Base-by-base conservation (phyloP, 371 early-diverging fungal genomes). In the Blakeslea trispora region DNA sequence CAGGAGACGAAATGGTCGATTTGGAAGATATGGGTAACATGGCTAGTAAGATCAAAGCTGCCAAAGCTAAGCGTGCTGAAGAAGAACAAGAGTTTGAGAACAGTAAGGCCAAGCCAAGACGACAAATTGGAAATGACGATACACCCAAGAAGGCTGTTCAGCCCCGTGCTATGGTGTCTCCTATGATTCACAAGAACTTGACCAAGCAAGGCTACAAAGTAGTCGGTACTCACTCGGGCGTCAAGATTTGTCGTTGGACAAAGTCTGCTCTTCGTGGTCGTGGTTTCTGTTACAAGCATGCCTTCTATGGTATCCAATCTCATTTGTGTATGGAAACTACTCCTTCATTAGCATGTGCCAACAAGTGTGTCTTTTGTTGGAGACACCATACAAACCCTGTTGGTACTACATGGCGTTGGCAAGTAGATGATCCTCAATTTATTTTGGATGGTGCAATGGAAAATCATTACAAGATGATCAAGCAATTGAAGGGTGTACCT, bases 361-460 rank as follows among this genome's bases (percentile, higher is more conserved):
- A 92, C 70, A 90, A 90, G 61, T 92, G 90, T 63, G 89, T 89
- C 3, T 90, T 89, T 63, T 90, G 90, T 57, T 91, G 91, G 91
- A 75, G 91, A 60, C 90, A 89, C 65, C 89, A 90, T 37, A 90
- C 89, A 14, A 91, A 91, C 57, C 90, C 88, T 37, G 92, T 90
- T 3, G 90, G 88, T 21, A 88, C 84, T 1, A 64, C 68, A 22
- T 89, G 88, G 88, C 71, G 85, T 49, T 92, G 92, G 92, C 85
- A 92, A 59, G 81, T 86, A 15, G 91, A 92, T 57, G 84, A 85
- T 54, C 86, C 88, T 24, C 74, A 84, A 42, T 81, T 81, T 50
- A 89, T 92, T 50, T 63, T 91, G 56, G 84, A 87, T 28, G 91
- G 90, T 54, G 86, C 87, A 4, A 72, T 91, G 69, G 85, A 86